These are phyloP conservation scores for Pulveroboletus sp. DNA, from an alignment of 768 basidiomycete species.

Conservation along the genomic window DNA sequence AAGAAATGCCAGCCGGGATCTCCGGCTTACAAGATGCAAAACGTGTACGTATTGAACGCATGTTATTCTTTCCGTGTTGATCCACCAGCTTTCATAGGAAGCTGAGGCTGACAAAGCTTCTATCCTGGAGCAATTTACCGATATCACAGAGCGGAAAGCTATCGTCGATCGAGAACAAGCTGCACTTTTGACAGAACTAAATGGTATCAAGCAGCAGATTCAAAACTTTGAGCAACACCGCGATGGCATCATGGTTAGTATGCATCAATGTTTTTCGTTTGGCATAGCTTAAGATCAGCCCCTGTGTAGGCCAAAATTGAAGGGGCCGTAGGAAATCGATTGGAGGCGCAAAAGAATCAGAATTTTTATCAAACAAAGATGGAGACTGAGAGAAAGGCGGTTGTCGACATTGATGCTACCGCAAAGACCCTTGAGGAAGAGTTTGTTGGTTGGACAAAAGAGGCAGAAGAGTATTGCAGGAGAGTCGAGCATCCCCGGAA, in stretches of 20 bases:
- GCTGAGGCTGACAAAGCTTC: constrained; percentile 50
- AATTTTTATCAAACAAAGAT: constrained; percentile 53
- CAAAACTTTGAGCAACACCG: constrained; percentile 48
- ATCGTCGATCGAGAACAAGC: constrained; percentile 45
- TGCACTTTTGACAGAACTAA: constrained; percentile 41
- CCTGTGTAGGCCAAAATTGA: constrained; percentile 47
- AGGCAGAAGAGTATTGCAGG: constrained; percentile 62
- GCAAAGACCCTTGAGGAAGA: constrained; percentile 57
- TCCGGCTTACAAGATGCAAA: constrained; percentile 53
- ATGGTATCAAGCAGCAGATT: constrained; percentile 47
- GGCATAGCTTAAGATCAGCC: neutral
- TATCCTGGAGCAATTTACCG: constrained; percentile 47
- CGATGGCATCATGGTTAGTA: constrained; percentile 43
- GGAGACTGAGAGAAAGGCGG: constrained; percentile 43
- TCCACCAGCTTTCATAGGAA: constrained; percentile 40
- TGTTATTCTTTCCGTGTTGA: neutral
- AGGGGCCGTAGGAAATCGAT: constrained; percentile 45
- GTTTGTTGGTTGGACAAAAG: constrained; percentile 63
- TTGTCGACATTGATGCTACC: constrained; percentile 43
- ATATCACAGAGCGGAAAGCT: constrained; percentile 43
- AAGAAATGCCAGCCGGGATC: constrained; percentile 66
- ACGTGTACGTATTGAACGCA: constrained; percentile 37
- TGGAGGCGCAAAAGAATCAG: constrained; percentile 48
- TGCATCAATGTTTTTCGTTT: neutral
- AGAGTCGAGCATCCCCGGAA: constrained; percentile 57